A percentile compares a stretch with the other conserved stretches of the same genome.
Evolutionary conservation across 306 rosid genomes (phyloP).

Genomic region (Vigna radiata): DNA sequence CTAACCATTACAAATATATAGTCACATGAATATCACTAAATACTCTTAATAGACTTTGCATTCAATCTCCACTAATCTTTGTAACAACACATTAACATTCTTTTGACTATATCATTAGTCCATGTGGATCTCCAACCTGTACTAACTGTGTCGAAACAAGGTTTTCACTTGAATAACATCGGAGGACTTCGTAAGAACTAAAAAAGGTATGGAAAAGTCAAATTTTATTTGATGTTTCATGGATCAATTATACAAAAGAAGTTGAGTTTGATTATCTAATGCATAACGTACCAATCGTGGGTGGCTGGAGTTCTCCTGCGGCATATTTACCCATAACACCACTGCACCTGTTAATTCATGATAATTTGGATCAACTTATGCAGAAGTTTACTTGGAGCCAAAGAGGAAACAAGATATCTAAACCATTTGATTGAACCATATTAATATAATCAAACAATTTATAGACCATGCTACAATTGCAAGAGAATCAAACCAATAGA

Average conservation of each 20-base stretch:
- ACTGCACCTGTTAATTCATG: constrained; percentile 75
- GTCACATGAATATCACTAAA: too few species aligned
- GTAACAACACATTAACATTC: background rate
- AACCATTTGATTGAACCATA: constrained; percentile 9
- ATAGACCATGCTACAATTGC: background rate
- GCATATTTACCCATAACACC: constrained; percentile 96
- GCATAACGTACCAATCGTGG: constrained; percentile 63
- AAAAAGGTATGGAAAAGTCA: background rate
- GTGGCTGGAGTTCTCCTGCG: constrained; percentile 94
- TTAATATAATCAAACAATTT: background rate
- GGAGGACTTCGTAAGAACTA: background rate
- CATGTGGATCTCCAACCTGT: background rate
- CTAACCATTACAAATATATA: too few species aligned
- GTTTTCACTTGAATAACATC: constrained; percentile 5
- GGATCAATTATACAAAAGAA: background rate
- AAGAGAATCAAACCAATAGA: constrained; percentile 29
- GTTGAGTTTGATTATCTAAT: background rate
- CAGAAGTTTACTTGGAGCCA: background rate
- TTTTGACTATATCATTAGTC: background rate
- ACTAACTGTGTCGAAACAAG: background rate
- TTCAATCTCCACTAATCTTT: too few species aligned
- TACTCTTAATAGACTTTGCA: too few species aligned
- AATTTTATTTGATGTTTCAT: background rate
- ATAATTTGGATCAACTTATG: constrained; percentile 2
- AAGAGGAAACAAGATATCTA: background rate